Base-by-base conservation (phyloP, 257 asterid genomes). In the Verbena officinalis region DNA sequence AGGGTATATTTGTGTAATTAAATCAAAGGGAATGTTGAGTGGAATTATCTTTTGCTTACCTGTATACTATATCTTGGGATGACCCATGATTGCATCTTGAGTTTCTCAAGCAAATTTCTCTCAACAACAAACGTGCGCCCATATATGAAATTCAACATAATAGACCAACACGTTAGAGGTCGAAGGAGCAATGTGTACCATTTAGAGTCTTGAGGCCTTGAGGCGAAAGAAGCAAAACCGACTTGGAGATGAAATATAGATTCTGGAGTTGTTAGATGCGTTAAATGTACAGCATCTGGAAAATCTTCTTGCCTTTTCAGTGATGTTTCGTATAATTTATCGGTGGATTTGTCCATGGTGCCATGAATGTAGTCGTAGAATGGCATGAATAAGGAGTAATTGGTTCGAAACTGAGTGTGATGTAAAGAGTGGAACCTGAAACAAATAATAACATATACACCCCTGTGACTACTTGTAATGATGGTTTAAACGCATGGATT, bases 321-420 rank as follows among this genome's bases (percentile, higher is more conserved):
- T 6, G 90, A 73, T 1, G 52, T 63, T 51, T 78, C 88, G 6
- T 77, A 61, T 48, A 77, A 5, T 6, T 44, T 48, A 44, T 83
- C 84, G 0, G 72, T 61, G 10, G 82, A 74, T 56, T 62, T 75
- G 78, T 85, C 93, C 75, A 43, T 62, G 3, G 87, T 85, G 7
- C 85, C 84, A 42, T 82, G 81, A 16, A 83, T 70, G 68, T 67
- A 78, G 75, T 85, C 93, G 38, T 85, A 85, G 19, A 85, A 49
- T 1, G 93, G 89, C 89, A 85, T 83, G 82, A 85, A 85, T 44
- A 85, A 57, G 3, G 82, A 72, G 23, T 86, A 83, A 55, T 86
- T 83, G 1, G 88, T 86, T 15, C 94, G 77, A 13, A 86, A 86
- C 12, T 74, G 90, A n/a, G 94, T 86, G 56, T 86, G 94, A 36